Conservation (phyloP, 1,139 yeast genomes). For the Pichia sp. region DNA sequence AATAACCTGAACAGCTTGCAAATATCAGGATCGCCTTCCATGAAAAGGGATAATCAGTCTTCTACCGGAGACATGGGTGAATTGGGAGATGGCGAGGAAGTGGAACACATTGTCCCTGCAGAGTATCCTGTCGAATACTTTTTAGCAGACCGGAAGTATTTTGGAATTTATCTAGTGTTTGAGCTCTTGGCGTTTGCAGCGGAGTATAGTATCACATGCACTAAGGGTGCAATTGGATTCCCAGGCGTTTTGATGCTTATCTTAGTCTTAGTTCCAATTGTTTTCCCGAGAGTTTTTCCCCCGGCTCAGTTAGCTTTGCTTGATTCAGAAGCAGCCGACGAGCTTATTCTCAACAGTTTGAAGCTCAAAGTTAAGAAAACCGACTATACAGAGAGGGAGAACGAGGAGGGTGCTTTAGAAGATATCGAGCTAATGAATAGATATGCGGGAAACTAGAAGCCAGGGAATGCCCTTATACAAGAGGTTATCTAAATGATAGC, state of each 20-base stretch:
- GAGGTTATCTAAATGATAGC: no score
- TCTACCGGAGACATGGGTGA: no score
- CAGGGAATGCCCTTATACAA: no score
- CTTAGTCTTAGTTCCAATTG: slow-evolving; percentile 37
- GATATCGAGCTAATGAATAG: no score
- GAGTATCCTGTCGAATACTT: slow-evolving; percentile 26
- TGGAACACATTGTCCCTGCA: slow-evolving; percentile 7
- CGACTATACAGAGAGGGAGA: no score
- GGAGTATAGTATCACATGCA: slow-evolving; percentile 80
- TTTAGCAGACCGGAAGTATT: slow-evolving; percentile 37
- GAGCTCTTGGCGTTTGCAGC: slow-evolving; percentile 65
- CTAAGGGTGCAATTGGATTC: slow-evolving; percentile 90
- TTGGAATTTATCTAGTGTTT: slow-evolving; percentile 47
- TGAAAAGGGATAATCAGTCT: no score
- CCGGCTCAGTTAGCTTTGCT: slow-evolving; percentile 49
- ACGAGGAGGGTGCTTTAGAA: background rate
- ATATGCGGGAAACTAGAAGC: no score
- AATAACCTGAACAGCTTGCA: no score
- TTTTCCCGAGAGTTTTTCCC: slow-evolving; percentile 60
- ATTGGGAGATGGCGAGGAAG: background rate
- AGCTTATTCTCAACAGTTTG: slow-evolving; percentile 40
- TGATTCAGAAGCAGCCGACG: slow-evolving; percentile 72
- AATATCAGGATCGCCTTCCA: no score
- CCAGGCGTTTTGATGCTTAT: slow-evolving; percentile 74
- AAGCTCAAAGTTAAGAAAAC: slow-evolving; percentile 9